Base-by-base conservation (phyloP, 2,329 filamentous ascomycete genomes). In the Aureobasidium sp. region DNA sequence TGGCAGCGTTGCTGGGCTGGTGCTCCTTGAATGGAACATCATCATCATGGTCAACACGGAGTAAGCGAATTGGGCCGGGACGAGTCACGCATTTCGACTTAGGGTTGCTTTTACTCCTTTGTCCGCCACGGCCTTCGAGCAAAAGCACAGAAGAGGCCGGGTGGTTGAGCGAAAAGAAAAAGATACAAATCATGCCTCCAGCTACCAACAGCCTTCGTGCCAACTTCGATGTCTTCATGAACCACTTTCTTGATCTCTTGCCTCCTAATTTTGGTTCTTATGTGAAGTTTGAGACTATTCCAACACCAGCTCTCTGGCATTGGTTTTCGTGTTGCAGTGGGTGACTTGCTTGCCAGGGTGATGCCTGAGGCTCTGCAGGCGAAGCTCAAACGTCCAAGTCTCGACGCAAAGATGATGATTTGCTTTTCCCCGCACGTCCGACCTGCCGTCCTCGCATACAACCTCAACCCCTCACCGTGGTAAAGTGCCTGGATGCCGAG, bases 51-150 rank as follows among this genome's bases (percentile, higher is more conserved):
- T 52, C 58, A 53, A 61, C 37, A 61, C 58, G 49, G 49, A 61
- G 47, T 61, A 52, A 52, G 47, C 48, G 25, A 62, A 55, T 41
- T 48, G 48, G 47, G 41, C 60, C 56, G 41, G 60, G 49, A 62
- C 60, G 60, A 62, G 60, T 56, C 60, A 56, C 31, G 60, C 60
- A 56, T 62, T 56, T 53, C 29, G 60, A 47, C 49, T 62, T 49
- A 3, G 42, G 60, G 49, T 62, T 56, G 57, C 36, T 51, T 60
- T 51, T 41, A 60, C 57, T 60, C 57, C 57, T 49, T 41, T 57
- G 34, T 57, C 45, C 57, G 57, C 36, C 57, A 45, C 57, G 34
- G 45, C 37, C 22, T 14, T 48, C 27, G 31, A 48, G 29, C 45
- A 48, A 22, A 57, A 49, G 39, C 15, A 22, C 44, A n/a, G 36